Evolutionary conservation across 2,329 filamentous ascomycete species (phyloP).

Genomic region (Pyrenophora seminiperda): DNA sequence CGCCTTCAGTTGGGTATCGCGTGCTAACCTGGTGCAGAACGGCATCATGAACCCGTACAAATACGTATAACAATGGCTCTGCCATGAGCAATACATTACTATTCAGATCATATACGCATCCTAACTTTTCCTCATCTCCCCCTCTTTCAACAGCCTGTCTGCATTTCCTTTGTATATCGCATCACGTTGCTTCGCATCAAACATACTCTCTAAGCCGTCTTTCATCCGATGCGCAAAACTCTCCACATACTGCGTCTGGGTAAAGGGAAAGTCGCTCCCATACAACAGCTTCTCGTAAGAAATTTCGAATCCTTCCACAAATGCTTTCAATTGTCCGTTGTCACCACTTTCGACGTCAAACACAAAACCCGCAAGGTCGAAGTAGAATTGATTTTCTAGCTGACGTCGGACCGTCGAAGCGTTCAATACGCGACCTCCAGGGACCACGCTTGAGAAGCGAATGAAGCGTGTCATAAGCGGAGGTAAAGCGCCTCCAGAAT

Average conservation of each 20-base stretch:
- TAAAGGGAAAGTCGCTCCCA: slow-evolving; percentile 61
- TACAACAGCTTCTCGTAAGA: slow-evolving; percentile 53
- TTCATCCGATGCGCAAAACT: slow-evolving; percentile 51
- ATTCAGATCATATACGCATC: not conserved
- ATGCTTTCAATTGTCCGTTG: slow-evolving; percentile 54
- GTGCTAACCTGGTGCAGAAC: slow-evolving; percentile 63
- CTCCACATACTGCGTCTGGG: slow-evolving; percentile 47
- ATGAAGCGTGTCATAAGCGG: slow-evolving; percentile 54
- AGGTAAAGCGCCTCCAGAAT: slow-evolving; percentile 55
- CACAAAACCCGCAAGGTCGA: slow-evolving; percentile 59
- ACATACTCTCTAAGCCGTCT: slow-evolving; percentile 48
- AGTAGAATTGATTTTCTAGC: slow-evolving; percentile 54
- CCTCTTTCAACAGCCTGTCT: slow-evolving; percentile 33
- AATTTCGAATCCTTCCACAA: slow-evolving; percentile 52
- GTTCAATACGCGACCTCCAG: slow-evolving; percentile 36
- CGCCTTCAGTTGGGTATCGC: slow-evolving; percentile 1
- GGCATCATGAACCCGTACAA: slow-evolving; percentile 99
- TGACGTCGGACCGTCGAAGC: slow-evolving; percentile 38
- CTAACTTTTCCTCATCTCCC: slow-evolving; percentile 2
- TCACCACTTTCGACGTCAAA: slow-evolving; percentile 49
- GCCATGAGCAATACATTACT: slow-evolving; percentile 6
- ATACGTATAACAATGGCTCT: slow-evolving; percentile 65
- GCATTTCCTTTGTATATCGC: slow-evolving; percentile 50
- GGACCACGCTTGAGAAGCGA: slow-evolving; percentile 47
- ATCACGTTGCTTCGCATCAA: slow-evolving; percentile 42